Percentiles rank a stretch among this genome's conserved stretches.
Evolutionary conservation across 192 early-diverging fungal genomes (phyloP).

Genomic region (Oehlia diaphana): DNA sequence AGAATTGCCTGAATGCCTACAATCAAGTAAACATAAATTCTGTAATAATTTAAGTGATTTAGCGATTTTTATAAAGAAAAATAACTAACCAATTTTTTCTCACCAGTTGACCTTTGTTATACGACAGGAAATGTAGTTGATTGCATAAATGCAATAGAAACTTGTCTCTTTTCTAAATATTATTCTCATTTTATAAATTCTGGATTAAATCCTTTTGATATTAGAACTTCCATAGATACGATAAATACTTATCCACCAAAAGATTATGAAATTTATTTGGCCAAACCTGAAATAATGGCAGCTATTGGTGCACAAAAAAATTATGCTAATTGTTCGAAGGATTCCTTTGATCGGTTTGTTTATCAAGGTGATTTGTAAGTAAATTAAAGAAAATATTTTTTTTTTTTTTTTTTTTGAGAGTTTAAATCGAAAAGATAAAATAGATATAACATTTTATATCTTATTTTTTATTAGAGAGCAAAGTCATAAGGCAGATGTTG

Average conservation of each 20-base stretch:
- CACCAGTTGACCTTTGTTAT: background rate
- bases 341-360: conserved; percentile 43
- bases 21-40: background rate
- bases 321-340: conserved; percentile 53
- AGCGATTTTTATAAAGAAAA: background rate
- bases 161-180: conserved; percentile 36
- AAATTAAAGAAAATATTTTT: too few relatives aligned
- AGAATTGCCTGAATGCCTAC: conserved; percentile 29
- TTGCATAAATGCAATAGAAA: conserved; percentile 37
- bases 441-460: background rate
- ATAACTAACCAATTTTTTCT: background rate
- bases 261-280: conserved; percentile 64
- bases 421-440: too few relatives aligned
- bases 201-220: conserved; percentile 64
- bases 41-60: background rate
- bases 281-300: conserved; percentile 42
- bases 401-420: too few relatives aligned
- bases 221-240: conserved; percentile 56
- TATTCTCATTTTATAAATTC: conserved; percentile 21
- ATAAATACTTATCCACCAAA: conserved; percentile 41
- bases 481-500: conserved; percentile 46
- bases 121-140: background rate
- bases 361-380: conserved; percentile 52
- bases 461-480: conserved; percentile 36
- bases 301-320: conserved; percentile 53